A percentile compares a stretch with the other conserved stretches of the same genome.
These are phyloP conservation scores for Kodamaea sp. DNA, from an alignment of 1,139 yeast genomes.

Conservation along the genomic window DNA sequence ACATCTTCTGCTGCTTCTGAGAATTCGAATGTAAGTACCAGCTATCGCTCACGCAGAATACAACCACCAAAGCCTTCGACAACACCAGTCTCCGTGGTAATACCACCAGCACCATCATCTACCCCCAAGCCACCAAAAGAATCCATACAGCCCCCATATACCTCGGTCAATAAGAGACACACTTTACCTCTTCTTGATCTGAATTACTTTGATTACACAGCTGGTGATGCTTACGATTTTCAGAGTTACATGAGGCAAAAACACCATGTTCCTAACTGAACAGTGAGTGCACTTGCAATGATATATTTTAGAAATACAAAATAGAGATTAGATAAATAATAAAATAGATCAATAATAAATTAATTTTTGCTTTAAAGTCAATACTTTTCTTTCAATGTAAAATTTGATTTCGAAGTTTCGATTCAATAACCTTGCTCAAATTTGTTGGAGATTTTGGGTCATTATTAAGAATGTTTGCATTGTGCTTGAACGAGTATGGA, in stretches of 20 bases:
- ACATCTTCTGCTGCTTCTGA: conserved; percentile 6
- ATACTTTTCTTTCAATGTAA: conserved; percentile 5
- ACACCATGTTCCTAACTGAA: not conserved
- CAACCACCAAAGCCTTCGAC: conserved; percentile 8
- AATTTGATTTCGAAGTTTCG: conserved; percentile 2
- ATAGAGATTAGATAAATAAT: not conserved
- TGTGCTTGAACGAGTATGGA: not conserved
- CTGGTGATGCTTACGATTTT: conserved; percentile 32
- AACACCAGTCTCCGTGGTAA: not conserved
- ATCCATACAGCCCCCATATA: conserved; percentile 5
- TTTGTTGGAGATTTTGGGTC: conserved; percentile 4
- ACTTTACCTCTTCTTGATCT: conserved; percentile 12
- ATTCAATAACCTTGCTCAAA: conserved; percentile 1
- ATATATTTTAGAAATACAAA: conserved; percentile 1
- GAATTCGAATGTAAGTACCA: conserved; percentile 9
- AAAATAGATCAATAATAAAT: not conserved
- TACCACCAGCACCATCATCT: not conserved
- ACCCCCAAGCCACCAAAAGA: not conserved
- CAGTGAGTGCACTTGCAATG: not conserved
- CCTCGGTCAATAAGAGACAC: conserved; percentile 11
- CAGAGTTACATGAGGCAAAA: conserved; percentile 34
- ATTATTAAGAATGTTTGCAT: not conserved
- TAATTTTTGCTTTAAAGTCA: conserved; percentile 1
- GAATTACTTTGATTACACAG: conserved; percentile 32
- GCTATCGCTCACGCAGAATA: conserved; percentile 13